These are phyloP conservation scores for Globisporangium recalcitrans DNA, from an alignment of 352 stramenopile genomes.

Conservation along the genomic window DNA sequence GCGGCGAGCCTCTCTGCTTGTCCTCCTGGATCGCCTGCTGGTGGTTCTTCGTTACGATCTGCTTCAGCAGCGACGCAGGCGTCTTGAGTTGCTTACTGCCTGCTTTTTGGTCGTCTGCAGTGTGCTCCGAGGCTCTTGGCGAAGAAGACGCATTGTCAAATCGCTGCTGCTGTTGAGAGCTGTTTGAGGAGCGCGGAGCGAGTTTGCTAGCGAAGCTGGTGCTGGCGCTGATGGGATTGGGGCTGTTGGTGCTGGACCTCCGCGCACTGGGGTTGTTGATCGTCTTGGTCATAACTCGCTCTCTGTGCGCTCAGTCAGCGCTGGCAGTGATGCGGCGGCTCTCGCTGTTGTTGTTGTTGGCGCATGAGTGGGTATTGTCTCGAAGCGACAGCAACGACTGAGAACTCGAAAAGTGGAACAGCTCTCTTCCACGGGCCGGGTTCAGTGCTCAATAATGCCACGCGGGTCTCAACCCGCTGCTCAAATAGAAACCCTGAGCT, in stretches of 20 bases:
- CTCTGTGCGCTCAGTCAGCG: not conserved
- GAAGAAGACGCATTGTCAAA: not conserved
- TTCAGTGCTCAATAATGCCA: not conserved
- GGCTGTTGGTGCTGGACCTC: conserved; percentile 4
- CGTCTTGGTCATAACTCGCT: conserved; percentile 10
- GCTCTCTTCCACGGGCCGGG: conserved; percentile 2
- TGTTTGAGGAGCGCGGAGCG: not conserved
- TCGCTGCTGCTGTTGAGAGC: not conserved
- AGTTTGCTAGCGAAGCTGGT: conserved; percentile 5
- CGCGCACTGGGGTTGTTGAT: not conserved
- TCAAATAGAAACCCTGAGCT: no score
- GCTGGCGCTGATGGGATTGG: not conserved
- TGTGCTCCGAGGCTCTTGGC: not conserved
- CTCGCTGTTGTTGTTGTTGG: not conserved
- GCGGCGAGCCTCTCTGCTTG: conserved; percentile 3
- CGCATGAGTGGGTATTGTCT: not conserved
- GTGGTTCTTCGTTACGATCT: conserved; percentile 27
- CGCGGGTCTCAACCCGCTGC: no score
- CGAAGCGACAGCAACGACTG: not conserved
- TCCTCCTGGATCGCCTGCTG: conserved; percentile 3
- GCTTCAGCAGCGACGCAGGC: conserved; percentile 33
- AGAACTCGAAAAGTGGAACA: not conserved
- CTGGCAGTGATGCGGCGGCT: not conserved
- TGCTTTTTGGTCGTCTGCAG: not conserved
- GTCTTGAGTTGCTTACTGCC: conserved; percentile 3